Evolutionary conservation across 2,329 filamentous ascomycete species (phyloP), one percentile per base, ranked within the genome.

Genomic region (Arthroderma sp.): DNA sequence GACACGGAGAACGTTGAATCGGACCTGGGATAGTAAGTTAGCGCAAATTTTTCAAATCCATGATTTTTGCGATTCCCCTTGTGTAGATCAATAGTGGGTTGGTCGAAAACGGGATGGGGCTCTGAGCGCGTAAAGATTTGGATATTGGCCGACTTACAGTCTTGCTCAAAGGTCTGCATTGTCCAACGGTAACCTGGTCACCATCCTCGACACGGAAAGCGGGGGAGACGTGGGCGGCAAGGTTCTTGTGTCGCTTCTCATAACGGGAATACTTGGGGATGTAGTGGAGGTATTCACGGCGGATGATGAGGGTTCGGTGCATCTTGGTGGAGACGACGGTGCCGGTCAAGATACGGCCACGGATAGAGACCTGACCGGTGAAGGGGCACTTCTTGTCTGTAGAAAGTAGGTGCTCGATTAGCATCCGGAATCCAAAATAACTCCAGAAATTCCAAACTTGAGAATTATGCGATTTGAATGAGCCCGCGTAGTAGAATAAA

Each of bases 241-340:
- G 80, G 83, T 98, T 98, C 84, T 95, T 95, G 85, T 98, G 91
- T 72, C 91, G 81, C 83, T 95, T 96, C 86, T 98, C 93, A 74
- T 98, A 98, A 82, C 91, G 85, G 70, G 85, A 79, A 82, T 98
- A 98, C 80, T 98, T 98, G 73, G 88, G 88, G 69, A 98, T 84
- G 77, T 85, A 98, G 80, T 98, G 91, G 54, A 98, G 86, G 80
- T 98, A 98, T 80, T 98, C 91, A 74, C 91, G 83, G 72, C 91
- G 91, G 80, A 98, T 93, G 75, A 98, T 83, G 70, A 96, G 76
- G 64, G 91, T 98, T 75, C 91, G 85, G 85, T 98, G 91, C 91
- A 98, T 98, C 85, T 98, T 98, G 75, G 91, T 98, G 64, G 89
- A 96, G 67, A 96, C 84, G 67, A 98, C 91, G 68, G 87, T 95